These are phyloP conservation scores for Castanea crenata DNA, from an alignment of 306 rosid genomes.

Conservation along the genomic window DNA sequence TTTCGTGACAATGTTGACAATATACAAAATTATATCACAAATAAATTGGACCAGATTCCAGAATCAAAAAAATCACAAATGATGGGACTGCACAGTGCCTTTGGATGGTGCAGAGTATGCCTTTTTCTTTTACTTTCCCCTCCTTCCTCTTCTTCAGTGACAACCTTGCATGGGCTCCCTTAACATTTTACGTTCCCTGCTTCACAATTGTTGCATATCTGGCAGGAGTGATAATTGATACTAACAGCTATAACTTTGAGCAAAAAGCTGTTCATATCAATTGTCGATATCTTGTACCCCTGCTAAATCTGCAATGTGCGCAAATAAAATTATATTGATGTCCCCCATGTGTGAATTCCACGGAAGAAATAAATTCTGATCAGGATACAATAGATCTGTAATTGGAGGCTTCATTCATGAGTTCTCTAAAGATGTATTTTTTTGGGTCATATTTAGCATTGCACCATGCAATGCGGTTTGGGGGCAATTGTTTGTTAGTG, in stretches of 20 bases:
- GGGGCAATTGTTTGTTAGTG: too few relatives aligned
- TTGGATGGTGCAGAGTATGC: slow-evolving; percentile 39
- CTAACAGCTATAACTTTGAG: slow-evolving; percentile 19
- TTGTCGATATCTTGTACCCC: slow-evolving; percentile 93
- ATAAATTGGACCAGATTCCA: slow-evolving; percentile 35
- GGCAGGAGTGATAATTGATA: slow-evolving; percentile 20
- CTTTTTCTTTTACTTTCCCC: neutral
- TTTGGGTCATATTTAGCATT: neutral
- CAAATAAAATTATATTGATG: slow-evolving; percentile 18
- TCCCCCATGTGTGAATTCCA: neutral
- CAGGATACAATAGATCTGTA: slow-evolving; percentile 6
- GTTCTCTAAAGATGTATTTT: neutral
- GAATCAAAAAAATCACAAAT: slow-evolving; percentile 21
- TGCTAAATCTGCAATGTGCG: slow-evolving; percentile 61
- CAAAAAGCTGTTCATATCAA: slow-evolving; percentile 27
- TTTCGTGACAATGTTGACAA: slow-evolving; percentile 40
- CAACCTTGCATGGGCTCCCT: slow-evolving; percentile 29
- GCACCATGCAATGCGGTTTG: too few relatives aligned
- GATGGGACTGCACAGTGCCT: slow-evolving; percentile 50
- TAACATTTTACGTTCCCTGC: slow-evolving; percentile 21
- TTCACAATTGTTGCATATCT: slow-evolving; percentile 21
- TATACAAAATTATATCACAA: slow-evolving; percentile 49
- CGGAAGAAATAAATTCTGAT: neutral
- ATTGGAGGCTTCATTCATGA: neutral
- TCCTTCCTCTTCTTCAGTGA: slow-evolving; percentile 25